Conservation (phyloP, 2,329 filamentous ascomycete genomes). For the Stachybotrys chlorohalonatus region DNA sequence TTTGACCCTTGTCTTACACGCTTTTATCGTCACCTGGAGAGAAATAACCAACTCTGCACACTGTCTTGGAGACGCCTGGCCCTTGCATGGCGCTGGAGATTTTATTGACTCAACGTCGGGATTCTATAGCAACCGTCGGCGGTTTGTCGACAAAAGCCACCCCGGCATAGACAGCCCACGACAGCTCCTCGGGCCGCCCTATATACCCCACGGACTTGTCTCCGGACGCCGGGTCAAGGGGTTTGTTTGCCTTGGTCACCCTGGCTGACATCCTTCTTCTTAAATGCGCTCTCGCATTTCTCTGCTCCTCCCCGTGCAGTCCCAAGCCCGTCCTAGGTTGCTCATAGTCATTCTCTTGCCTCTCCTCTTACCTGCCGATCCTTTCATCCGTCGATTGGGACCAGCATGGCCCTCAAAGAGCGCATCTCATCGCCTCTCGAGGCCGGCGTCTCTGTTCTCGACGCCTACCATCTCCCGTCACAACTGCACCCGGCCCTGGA, state of each 20-base stretch:
- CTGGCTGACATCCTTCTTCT: no score
- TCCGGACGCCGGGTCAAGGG: no score
- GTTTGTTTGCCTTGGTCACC: no score
- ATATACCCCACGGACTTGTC: no score
- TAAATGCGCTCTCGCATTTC: no score
- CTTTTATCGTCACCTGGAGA: neutral
- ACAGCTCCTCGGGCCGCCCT: neutral
- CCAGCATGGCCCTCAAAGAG: constrained; percentile 39
- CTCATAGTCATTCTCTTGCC: neutral
- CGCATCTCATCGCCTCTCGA: constrained; percentile 55
- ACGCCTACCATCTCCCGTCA: constrained; percentile 48
- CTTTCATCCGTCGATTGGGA: neutral
- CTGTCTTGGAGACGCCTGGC: neutral
- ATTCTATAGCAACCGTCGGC: neutral
- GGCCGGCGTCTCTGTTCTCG: constrained; percentile 50
- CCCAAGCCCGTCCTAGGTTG: neutral
- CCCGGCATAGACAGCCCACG: neutral
- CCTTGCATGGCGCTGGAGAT: neutral
- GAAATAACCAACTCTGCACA: neutral
- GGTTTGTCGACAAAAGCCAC: neutral
- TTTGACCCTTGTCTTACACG: neutral
- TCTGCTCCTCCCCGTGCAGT: neutral
- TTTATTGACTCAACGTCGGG: neutral
- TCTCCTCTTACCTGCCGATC: neutral
- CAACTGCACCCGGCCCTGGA: constrained; percentile 46